phyloP scores from a whole-genome alignment of 768 basidiomycete genomes.

The Infundibulicybe gibba region DNA sequence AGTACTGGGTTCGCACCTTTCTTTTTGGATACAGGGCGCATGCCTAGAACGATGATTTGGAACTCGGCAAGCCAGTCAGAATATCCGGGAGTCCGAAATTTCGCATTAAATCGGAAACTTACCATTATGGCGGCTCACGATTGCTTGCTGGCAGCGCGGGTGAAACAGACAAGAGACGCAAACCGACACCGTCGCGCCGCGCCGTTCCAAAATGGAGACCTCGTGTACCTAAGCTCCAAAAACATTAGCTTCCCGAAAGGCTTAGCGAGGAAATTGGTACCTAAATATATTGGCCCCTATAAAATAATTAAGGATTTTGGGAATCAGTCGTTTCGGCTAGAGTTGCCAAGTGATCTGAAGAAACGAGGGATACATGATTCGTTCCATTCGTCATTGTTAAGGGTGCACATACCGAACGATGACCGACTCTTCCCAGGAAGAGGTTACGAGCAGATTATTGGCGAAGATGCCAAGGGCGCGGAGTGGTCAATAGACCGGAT shows the following conservation, averaged over 20 bases:
- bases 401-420: constrained; percentile 22
- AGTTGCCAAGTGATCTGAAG: neutral
- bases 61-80: neutral
- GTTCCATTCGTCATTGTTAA: constrained; percentile 28
- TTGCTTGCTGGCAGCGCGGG: neutral
- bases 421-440: constrained; percentile 1
- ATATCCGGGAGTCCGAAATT: too few relatives aligned
- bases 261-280: neutral
- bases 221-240: neutral
- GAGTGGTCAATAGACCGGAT: constrained; percentile 5
- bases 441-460: neutral
- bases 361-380: constrained; percentile 14
- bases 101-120: too few relatives aligned
- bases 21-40: too few relatives aligned
- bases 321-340: neutral
- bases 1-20: neutral
- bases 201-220: neutral
- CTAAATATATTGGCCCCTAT: neutral
- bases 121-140: neutral
- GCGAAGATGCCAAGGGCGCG: neutral
- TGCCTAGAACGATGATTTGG: neutral
- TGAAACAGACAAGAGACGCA: neutral
- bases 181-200: neutral
- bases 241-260: neutral
- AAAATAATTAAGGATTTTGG: neutral